A percentile compares a stretch with the other conserved stretches of the same genome.
Evolutionary conservation across 2,329 filamentous ascomycete genomes (phyloP).

Genomic region (Cadophora sp.): DNA sequence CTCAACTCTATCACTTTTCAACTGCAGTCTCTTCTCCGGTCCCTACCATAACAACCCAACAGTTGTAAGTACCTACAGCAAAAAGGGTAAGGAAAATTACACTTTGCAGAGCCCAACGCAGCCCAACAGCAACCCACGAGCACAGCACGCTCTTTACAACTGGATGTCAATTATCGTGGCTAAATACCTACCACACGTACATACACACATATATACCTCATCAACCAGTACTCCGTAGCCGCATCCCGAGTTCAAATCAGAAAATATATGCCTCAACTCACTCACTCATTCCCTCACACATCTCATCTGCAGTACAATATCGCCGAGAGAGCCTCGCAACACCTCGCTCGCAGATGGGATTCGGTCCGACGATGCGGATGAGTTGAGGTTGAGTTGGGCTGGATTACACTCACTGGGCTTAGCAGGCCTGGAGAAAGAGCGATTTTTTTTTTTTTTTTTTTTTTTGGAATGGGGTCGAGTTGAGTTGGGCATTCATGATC

Average conservation of each 20-base stretch:
- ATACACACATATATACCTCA: neutral
- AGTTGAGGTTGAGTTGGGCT: neutral
- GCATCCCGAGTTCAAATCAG: too few species aligned
- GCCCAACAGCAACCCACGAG: conserved; percentile 6
- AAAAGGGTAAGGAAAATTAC: neutral
- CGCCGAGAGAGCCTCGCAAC: neutral
- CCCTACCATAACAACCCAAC: too few species aligned
- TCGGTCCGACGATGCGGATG: conserved; percentile 9
- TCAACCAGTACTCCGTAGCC: too few species aligned
- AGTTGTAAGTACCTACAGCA: neutral
- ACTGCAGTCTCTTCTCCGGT: too few species aligned
- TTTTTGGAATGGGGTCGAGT: neutral
- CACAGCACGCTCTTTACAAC: conserved; percentile 9
- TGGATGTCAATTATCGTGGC: conserved; percentile 4
- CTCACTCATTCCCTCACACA: too few species aligned
- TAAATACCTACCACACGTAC: conserved; percentile 1
- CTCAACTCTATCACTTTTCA: neutral
- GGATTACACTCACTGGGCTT: too few species aligned
- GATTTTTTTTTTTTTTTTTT: too few species aligned
- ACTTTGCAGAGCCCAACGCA: conserved; percentile 3
- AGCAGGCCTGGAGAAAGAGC: neutral
- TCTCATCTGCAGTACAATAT: neutral
- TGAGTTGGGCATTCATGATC: neutral
- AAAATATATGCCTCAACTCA: too few species aligned
- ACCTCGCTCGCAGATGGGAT: neutral